Evolutionary conservation across 164 flowering plant species (phyloP), one percentile per base, ranked within the genome.

Genomic region (Vitis rotundifolia): DNA sequence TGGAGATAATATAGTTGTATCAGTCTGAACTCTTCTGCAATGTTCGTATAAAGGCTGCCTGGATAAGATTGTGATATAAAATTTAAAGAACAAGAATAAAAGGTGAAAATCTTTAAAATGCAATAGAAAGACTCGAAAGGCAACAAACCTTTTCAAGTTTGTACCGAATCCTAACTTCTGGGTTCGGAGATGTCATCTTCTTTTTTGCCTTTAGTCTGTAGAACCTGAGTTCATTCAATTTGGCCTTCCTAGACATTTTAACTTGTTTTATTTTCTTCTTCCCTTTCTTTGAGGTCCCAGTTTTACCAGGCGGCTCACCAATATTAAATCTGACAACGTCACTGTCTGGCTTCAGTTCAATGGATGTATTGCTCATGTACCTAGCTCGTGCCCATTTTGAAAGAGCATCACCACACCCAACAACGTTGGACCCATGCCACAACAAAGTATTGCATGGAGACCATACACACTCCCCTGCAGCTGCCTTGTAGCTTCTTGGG

Each of bases 171-270:
- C 97, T 79, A 69, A 94, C 97, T 89, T 88, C 92, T 31, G 97
- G 97, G 78, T 91, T 91, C 5, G 98, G 93, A 72, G 97, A 91
- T 18, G 74, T 87, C 86, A 92, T 89, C 88, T 89, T 94, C 88
- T 87, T 92, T 72, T 86, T 91, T 7, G 97, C 97, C 79, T 85
- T 87, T 19, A 92, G 70, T 11, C 97, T 89, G 67, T 85, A 94
- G 61, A 87, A 79, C 71, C 88, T 83, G 50, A 94, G 89, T 75
- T 94, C 97, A 64, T 92, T 94, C 55, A 87, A 28, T 73, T 91
- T 94, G 15, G 83, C 87, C 81, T 84, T 92, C 66, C 72, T 86
- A 11, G 93, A 88, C 83, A 79, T 79, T 71, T 84, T 85, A 28
- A 37, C 66, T 50, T 75, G 71, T 71, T 79, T 86, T 11, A 18